Conservation (phyloP, 1,284 basidiomycete species). For the Spongispora temasekensis region DNA sequence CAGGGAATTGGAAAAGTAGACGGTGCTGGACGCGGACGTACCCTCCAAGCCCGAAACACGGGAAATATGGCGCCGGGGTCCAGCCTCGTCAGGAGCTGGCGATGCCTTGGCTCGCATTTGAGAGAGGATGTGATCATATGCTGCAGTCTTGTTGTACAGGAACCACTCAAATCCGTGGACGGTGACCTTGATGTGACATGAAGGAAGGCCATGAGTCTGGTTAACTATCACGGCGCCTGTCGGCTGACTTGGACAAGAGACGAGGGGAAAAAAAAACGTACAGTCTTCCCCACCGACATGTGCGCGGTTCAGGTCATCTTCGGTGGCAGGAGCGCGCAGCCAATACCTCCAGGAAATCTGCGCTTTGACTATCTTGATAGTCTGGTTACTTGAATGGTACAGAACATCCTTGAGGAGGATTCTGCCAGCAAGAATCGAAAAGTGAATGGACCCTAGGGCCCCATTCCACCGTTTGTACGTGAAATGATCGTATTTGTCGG, state of each 20-base stretch:
- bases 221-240: constrained; percentile 32
- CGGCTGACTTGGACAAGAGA: neutral
- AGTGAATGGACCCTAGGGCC: constrained; percentile 77
- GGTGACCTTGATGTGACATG: constrained; percentile 78
- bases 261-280: constrained; percentile 32
- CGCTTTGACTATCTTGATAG: constrained; percentile 78
- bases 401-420: constrained; percentile 83
- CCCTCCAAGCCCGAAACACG: constrained; percentile 33
- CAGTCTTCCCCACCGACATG: constrained; percentile 52
- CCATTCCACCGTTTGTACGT: constrained; percentile 3
- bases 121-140: constrained; percentile 83
- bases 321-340: constrained; percentile 71
- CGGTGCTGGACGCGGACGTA: constrained; percentile 10
- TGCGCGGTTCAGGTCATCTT: constrained; percentile 62
- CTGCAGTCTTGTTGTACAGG: constrained; percentile 84
- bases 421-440: constrained; percentile 85
- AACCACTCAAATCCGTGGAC: constrained; percentile 89
- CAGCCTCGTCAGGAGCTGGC: constrained; percentile 28
- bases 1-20: constrained; percentile 19
- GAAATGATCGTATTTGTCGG: neutral
- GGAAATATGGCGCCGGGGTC: constrained; percentile 20
- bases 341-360: constrained; percentile 92
- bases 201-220: constrained; percentile 43
- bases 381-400: constrained; percentile 91
- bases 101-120: constrained; percentile 57